Base-by-base conservation (phyloP, 2,329 filamentous ascomycete species). In the Aspergillus tubingensis region DNA sequence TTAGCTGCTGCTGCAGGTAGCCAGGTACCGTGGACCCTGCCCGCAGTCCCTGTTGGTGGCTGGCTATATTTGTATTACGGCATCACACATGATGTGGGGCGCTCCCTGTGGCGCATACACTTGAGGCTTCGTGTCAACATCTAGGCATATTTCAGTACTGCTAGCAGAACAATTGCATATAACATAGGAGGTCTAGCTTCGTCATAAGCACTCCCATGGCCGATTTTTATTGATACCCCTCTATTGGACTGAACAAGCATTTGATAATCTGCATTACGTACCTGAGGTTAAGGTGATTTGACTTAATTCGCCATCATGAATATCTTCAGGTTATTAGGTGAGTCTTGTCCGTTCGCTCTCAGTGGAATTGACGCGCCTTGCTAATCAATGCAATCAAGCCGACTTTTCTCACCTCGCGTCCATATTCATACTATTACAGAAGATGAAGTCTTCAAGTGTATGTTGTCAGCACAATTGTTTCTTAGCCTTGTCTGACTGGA, bases 371-470 rank as follows among this genome's bases (percentile, higher is more conserved):
- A 17, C 6, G 23, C 2, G 10, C 47, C 7, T 32, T 59, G 57
- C 68, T 71, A 58, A 70, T 58, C 36, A 8, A 6, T 51, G 57
- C 59, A 68, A 25, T 17, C 38, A 58, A 96, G 93, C 88, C 81
- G 95, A 99, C 84, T 86, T 99, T 76, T 97, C 92, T 83, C 95
- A 99, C 83, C 82, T 99, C 71, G 84, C 90, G 65, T 98, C 94
- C 57, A 96, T 99, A 75, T 84, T 96, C 71, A 96, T 99, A 71
- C 83, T 99, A 63, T 84, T 99, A 65, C 92, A 96, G 76, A 99
- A 99, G 84, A 99, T 99, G 92, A 88, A 89, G 70, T 87, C 90
- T 74, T 88, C 95, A 49, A 96, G 91, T 75, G 94, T 97, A 83
- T 63, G 88, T 78, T 36, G n/a, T 21, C 19, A 36, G 51, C 27